Conservation (phyloP, 2,329 filamentous ascomycete genomes). For the Zymoseptoria brevis region DNA sequence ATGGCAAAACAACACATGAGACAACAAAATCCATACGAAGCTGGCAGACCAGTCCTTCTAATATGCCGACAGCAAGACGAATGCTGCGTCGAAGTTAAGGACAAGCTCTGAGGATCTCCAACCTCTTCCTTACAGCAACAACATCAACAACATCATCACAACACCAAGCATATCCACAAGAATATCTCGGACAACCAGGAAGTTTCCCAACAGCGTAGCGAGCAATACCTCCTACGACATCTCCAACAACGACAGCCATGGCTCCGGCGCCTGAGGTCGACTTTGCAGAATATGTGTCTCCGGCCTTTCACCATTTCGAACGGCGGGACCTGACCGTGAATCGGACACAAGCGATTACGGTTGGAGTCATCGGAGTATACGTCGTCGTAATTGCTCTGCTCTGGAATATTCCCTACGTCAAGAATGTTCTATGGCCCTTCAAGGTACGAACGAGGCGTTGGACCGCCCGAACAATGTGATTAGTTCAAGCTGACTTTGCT, state of each 20-base stretch:
- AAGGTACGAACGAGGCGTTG: conserved; percentile 41
- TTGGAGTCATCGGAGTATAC: conserved; percentile 64
- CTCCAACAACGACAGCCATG: background rate
- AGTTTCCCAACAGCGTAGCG: no score
- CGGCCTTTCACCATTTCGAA: conserved; percentile 26
- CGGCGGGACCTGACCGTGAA: conserved; percentile 54
- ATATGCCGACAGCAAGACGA: background rate
- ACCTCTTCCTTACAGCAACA: background rate
- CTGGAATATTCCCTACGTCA: conserved; percentile 73
- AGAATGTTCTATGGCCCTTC: conserved; percentile 70
- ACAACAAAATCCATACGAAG: background rate
- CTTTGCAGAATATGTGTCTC: background rate
- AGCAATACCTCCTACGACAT: no score
- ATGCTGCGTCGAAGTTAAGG: background rate
- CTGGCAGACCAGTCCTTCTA: background rate
- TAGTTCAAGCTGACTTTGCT: background rate
- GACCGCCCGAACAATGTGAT: no score
- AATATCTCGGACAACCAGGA: background rate
- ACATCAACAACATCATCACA: background rate
- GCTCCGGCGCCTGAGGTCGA: background rate
- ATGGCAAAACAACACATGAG: background rate
- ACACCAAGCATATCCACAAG: background rate
- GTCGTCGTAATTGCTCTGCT: conserved; percentile 65
- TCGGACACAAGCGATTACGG: conserved; percentile 61
- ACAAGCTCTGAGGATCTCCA: background rate